phyloP scores from a whole-genome alignment of 192 early-diverging fungal genomes.

The Rhizophagus sp. region DNA sequence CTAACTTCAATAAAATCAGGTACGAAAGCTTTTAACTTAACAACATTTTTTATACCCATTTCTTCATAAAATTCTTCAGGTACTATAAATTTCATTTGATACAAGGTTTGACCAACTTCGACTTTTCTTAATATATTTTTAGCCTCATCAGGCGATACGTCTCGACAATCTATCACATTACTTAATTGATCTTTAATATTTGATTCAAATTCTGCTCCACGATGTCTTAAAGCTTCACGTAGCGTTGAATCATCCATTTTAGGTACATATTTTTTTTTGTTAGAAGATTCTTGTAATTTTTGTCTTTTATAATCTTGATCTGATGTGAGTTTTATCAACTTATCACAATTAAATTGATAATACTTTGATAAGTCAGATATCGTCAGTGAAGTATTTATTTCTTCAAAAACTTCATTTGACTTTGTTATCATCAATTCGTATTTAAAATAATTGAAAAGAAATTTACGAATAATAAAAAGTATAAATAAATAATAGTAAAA shows the following conservation, averaged over 20 bases:
- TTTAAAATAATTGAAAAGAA: too few species aligned
- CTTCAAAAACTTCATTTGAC: neutral
- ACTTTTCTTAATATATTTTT: slow-evolving; percentile 10
- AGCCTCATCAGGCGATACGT: neutral
- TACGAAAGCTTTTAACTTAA: slow-evolving; percentile 27
- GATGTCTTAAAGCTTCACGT: slow-evolving; percentile 19
- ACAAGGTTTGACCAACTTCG: slow-evolving; percentile 29
- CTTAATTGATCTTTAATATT: slow-evolving; percentile 12
- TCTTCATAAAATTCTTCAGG: slow-evolving; percentile 28
- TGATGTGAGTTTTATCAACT: slow-evolving; percentile 11
- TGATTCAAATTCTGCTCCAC: slow-evolving; percentile 30
- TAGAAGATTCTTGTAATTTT: neutral
- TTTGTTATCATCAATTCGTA: neutral
- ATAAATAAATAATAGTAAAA: too few species aligned
- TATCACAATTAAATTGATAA: slow-evolving; percentile 37
- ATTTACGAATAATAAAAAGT: too few species aligned
- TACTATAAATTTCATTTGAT: slow-evolving; percentile 31
- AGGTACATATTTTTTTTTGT: neutral
- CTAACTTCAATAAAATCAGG: slow-evolving; percentile 35
- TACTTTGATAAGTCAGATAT: slow-evolving; percentile 17
- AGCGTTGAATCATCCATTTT: neutral
- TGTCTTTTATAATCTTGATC: neutral
- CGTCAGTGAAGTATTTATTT: neutral
- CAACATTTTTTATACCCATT: slow-evolving; percentile 10
- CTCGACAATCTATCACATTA: slow-evolving; percentile 24